Conservation (phyloP, 192 early-diverging fungal species). For the Polychytrium aggregatum region DNA sequence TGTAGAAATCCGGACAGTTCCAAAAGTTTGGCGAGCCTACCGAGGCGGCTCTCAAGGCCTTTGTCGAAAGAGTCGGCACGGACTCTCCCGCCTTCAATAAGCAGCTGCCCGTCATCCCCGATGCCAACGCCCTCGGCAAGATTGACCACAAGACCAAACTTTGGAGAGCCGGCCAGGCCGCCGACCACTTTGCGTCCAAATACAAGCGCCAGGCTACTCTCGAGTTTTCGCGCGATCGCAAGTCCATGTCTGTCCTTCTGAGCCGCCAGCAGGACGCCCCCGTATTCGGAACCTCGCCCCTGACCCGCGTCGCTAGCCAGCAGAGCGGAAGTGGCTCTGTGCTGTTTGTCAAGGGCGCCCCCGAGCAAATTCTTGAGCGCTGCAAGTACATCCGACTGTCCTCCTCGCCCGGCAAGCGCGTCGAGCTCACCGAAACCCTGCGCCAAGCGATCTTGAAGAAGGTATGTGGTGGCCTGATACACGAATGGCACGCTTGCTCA, state of each 20-base stretch:
- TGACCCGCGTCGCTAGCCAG: not conserved
- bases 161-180: conserved; percentile 47
- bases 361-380: conserved; percentile 82
- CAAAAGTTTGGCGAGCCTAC: conserved; percentile 91
- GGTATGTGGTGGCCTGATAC: no score
- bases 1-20: conserved; percentile 42
- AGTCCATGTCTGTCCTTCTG: conserved; percentile 93
- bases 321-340: conserved; percentile 1
- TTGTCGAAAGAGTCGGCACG: conserved; percentile 89
- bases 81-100: conserved; percentile 57
- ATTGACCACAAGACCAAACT: conserved; percentile 14
- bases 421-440: conserved; percentile 55
- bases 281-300: conserved; percentile 2
- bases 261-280: conserved; percentile 15
- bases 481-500: no score
- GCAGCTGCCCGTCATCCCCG: conserved; percentile 13
- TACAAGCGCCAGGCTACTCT: conserved; percentile 56
- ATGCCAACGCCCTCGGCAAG: conserved; percentile 9
- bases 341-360: conserved; percentile 92
- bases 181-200: conserved; percentile 56
- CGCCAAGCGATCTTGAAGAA: conserved; percentile 51
- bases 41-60: conserved; percentile 88
- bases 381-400: conserved; percentile 54
- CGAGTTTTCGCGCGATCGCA: conserved; percentile 95
- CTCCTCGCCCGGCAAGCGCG: conserved; percentile 21